Evolutionary conservation across 2,329 filamentous ascomycete species (phyloP).

Genomic region (Xylariaceae sp.): DNA sequence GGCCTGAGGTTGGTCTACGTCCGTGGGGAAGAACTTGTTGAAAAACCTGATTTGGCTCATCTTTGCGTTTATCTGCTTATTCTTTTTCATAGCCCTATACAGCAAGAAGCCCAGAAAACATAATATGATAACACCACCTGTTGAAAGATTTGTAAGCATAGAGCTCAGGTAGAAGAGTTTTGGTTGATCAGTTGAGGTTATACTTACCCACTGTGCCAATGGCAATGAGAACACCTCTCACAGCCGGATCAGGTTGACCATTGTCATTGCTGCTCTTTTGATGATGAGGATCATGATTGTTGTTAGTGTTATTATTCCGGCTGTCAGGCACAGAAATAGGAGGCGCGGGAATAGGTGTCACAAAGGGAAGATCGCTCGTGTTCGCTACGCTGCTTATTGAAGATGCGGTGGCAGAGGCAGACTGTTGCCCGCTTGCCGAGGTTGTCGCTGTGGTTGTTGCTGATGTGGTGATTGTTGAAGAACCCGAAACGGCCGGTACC

Average conservation of each 20-base stretch:
- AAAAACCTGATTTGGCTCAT: too few relatives aligned
- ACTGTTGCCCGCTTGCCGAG: background rate
- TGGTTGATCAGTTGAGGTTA: too few relatives aligned
- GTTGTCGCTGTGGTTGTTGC: background rate
- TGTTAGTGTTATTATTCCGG: background rate
- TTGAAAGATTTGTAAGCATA: constrained; percentile 3
- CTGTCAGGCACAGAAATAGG: too few relatives aligned
- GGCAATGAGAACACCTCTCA: background rate
- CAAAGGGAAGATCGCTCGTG: too few relatives aligned
- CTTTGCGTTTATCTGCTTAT: too few relatives aligned
- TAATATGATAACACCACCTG: constrained; percentile 43
- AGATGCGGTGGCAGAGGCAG: background rate
- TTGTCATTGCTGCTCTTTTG: background rate
- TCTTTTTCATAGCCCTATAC: constrained; percentile 36
- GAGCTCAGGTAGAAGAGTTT: too few relatives aligned
- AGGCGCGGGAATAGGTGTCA: too few relatives aligned
- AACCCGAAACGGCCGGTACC: too few relatives aligned
- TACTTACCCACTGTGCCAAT: background rate
- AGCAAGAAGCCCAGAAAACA: constrained; percentile 44
- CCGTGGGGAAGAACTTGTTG: too few relatives aligned
- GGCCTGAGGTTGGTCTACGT: too few relatives aligned
- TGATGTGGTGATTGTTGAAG: background rate
- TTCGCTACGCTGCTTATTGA: too few relatives aligned
- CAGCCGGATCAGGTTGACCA: too few relatives aligned
- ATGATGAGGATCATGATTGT: background rate